Evolutionary conservation across 768 basidiomycete genomes (phyloP).

Genomic region (Boletus reticulatus): DNA sequence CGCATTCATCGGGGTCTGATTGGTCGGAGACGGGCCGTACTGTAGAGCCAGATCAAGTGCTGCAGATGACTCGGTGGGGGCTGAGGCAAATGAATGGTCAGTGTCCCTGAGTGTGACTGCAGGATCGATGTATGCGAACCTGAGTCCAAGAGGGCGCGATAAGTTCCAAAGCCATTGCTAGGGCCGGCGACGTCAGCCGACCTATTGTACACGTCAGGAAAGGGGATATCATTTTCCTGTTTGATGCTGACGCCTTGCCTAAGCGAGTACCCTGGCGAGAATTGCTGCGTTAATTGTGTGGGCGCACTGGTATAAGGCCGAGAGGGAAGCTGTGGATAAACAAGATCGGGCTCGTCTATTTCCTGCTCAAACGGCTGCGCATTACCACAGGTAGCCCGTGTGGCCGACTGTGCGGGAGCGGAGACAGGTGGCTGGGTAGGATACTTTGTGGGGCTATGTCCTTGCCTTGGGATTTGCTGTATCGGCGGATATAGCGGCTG

Average conservation of each 20-base stretch:
- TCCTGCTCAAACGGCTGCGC: constrained; percentile 23
- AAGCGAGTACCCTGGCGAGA: constrained; percentile 22
- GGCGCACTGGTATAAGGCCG: constrained; percentile 23
- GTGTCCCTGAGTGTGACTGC: background rate
- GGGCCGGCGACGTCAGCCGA: constrained; percentile 23
- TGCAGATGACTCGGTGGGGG: constrained; percentile 16
- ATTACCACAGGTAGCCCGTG: constrained; percentile 12
- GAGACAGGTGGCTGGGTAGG: constrained; percentile 11
- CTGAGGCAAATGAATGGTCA: constrained; percentile 12
- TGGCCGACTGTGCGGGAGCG: constrained; percentile 8
- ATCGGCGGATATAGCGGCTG: constrained; percentile 35
- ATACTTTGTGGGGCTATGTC: constrained; percentile 22
- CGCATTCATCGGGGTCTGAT: constrained; percentile 19
- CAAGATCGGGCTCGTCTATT: constrained; percentile 26
- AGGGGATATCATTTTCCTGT: constrained; percentile 28
- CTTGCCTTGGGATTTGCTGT: constrained; percentile 29
- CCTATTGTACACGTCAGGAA: constrained; percentile 26
- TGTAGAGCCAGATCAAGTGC: constrained; percentile 27
- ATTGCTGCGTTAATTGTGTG: constrained; percentile 17
- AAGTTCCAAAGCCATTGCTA: constrained; percentile 20
- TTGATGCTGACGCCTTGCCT: constrained; percentile 24
- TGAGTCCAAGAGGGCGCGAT: constrained; percentile 24
- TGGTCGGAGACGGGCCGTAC: constrained; percentile 18
- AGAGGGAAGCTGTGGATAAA: constrained; percentile 23
- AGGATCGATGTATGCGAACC: constrained; percentile 23